A percentile compares a stretch with the other conserved stretches of the same genome.
Conservation (phyloP, 2,329 filamentous ascomycete genomes). For the Xylaria sp. region DNA sequence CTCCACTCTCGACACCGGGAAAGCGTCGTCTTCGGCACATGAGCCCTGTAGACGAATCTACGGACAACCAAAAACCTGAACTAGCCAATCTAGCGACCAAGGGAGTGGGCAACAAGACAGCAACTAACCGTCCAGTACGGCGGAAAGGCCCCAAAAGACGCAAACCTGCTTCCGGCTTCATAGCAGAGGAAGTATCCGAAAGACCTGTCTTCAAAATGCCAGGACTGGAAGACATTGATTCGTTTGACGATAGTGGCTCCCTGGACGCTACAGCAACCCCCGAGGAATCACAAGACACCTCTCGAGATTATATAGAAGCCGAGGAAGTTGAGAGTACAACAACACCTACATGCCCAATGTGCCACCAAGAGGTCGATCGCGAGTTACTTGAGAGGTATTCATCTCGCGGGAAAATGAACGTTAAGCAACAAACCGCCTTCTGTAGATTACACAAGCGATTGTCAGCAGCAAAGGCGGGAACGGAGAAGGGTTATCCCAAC, state of each 20-base stretch:
- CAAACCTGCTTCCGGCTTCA: constrained; percentile 10
- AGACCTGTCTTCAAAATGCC: constrained; percentile 36
- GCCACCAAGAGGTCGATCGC: constrained; percentile 62
- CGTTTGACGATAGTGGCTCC: constrained; percentile 25
- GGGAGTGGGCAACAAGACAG: background rate
- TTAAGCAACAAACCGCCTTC: constrained; percentile 66
- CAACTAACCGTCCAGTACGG: background rate
- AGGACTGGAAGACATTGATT: constrained; percentile 34
- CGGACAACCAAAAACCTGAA: background rate
- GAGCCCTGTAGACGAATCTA: constrained; percentile 8
- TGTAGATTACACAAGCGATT: constrained; percentile 66
- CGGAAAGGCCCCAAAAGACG: constrained; percentile 9
- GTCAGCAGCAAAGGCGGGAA: constrained; percentile 56
- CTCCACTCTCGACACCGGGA: constrained; percentile 19
- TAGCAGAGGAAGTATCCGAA: constrained; percentile 22
- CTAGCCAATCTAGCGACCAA: background rate
- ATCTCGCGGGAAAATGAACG: constrained; percentile 54
- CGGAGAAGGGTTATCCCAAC: constrained; percentile 65
- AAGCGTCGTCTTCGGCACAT: constrained; percentile 5
- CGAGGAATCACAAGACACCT: constrained; percentile 28
- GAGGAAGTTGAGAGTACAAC: constrained; percentile 20
- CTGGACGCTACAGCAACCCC: constrained; percentile 5
- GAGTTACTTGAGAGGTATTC: constrained; percentile 60
- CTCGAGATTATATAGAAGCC: constrained; percentile 16
- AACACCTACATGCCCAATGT: constrained; percentile 67